Evolutionary conservation across 2,329 filamentous ascomycete species (phyloP).

Genomic region (Verticillium longisporum): DNA sequence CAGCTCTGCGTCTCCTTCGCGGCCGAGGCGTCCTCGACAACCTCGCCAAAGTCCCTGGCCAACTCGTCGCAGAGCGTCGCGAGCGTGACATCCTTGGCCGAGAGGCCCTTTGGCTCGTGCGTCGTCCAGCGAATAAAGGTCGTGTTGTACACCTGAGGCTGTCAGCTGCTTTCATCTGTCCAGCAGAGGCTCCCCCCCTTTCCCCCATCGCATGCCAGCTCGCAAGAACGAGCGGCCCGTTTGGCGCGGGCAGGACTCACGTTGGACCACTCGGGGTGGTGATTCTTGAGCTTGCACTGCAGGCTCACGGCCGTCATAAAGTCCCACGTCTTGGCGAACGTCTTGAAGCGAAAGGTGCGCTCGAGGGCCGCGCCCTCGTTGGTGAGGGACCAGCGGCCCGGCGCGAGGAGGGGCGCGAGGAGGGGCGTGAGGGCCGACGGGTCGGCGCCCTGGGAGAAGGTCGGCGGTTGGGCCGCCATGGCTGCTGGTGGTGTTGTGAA

Average conservation of each 20-base stretch:
- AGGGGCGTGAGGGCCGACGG: conserved; percentile 24
- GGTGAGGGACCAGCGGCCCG: conserved; percentile 43
- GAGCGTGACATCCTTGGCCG: conserved; percentile 54
- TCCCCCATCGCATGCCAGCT: no score
- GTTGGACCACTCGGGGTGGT: conserved; percentile 74
- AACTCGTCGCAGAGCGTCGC: conserved; percentile 56
- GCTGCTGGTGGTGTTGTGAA: neutral
- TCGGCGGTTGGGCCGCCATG: conserved; percentile 6
- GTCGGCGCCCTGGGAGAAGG: conserved; percentile 41
- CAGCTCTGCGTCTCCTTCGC: conserved; percentile 20
- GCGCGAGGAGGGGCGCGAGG: conserved; percentile 26
- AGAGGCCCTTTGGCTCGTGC: conserved; percentile 60
- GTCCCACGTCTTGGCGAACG: conserved; percentile 60
- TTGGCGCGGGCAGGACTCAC: conserved; percentile 29
- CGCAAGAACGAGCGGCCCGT: no score
- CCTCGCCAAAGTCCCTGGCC: conserved; percentile 50
- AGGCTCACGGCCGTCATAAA: conserved; percentile 69
- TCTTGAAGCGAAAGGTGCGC: conserved; percentile 57
- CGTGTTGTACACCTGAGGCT: conserved; percentile 57
- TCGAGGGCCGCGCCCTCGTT: conserved; percentile 48
- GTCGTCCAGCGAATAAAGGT: conserved; percentile 69
- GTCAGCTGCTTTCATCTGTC: neutral
- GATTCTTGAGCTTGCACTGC: conserved; percentile 60
- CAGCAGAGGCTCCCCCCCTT: no score
- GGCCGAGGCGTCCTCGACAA: conserved; percentile 16